Base-by-base conservation (phyloP, 169 alveolate species). In the Cyclospora cayetanensis region DNA sequence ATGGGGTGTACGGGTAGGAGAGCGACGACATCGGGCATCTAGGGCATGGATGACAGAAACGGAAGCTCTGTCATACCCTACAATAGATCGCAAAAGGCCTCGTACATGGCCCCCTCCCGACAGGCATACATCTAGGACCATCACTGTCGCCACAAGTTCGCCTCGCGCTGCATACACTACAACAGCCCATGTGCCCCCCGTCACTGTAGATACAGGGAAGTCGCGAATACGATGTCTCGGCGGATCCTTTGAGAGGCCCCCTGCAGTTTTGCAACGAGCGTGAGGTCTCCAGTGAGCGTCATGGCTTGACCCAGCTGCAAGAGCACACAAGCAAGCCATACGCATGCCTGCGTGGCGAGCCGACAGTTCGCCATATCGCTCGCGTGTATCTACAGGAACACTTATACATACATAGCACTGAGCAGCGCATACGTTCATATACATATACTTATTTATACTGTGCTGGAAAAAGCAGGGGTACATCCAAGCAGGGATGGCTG, bases 171-270 rank as follows among this genome's bases (percentile, higher is more conserved):
- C n/a, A n/a, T n/a, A n/a, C n/a, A n/a, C n/a, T n/a, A n/a, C n/a
- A n/a, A n/a, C n/a, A n/a, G n/a, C 22, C 66, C 22, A 53, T 53
- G 22, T 22, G 66, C 22, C 22, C 20, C 53, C 65, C n/a, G n/a
- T 84, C 34, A 90, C 66, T 96, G 95, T 76, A 97, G 93, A 68
- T 98, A 98, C 29, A 98, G 96, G 50, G 99, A 97, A n/a, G 98
- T 96, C 84, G 98, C 96, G 82, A 98, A 98, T 3, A 98, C 97
- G 43, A 98, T 98, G 93, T 98, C 99, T 66, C 99, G 94, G 43
- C 97, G 95, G 74, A 98, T 96, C 46, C 96, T 94, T 31, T 91
- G 93, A 39, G 97, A 93, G n/a, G 98, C 97, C 43, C 88, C 89
- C 39, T 96, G 97, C 50, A 97, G 92, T 63, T 96, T 96, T 20